phyloP scores from a whole-genome alignment of 1,139 yeast species.

The Pichia cactophila region DNA sequence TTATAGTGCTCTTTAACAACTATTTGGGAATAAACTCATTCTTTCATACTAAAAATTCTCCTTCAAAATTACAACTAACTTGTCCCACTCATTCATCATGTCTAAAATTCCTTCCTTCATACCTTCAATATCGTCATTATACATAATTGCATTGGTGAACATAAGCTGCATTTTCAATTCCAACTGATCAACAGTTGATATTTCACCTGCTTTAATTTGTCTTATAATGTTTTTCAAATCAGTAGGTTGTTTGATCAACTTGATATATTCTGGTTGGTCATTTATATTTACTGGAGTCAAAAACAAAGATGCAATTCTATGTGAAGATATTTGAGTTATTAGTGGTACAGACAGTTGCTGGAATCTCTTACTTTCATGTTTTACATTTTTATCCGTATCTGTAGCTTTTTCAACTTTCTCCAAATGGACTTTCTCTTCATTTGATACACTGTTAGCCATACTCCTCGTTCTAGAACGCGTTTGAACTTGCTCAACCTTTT shows the following conservation, averaged over 20 bases:
- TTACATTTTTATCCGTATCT: not conserved
- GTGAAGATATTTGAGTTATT: slow-evolving; percentile 58
- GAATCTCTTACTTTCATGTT: slow-evolving; percentile 34
- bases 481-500: not conserved
- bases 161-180: slow-evolving; percentile 66
- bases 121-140: slow-evolving; percentile 54
- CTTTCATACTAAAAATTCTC: slow-evolving; percentile 19
- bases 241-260: slow-evolving; percentile 54
- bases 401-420: not conserved
- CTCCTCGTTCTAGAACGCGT: slow-evolving; percentile 10
- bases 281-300: slow-evolving; percentile 58
- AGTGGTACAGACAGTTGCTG: slow-evolving; percentile 52
- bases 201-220: slow-evolving; percentile 51
- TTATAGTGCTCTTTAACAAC: not conserved
- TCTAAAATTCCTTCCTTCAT: slow-evolving; percentile 56
- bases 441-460: slow-evolving; percentile 3
- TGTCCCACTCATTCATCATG: slow-evolving; percentile 54
- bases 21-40: not conserved
- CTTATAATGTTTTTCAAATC: slow-evolving; percentile 59
- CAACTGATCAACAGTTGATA: slow-evolving; percentile 42
- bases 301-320: slow-evolving; percentile 69
- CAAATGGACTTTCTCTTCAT: not conserved
- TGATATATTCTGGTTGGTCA: slow-evolving; percentile 64
- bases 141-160: slow-evolving; percentile 84
- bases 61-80: slow-evolving; percentile 42